Evolutionary conservation across 495 filamentous ascomycete species (phyloP).

Genomic region (Hyaloscypha bicolor): DNA sequence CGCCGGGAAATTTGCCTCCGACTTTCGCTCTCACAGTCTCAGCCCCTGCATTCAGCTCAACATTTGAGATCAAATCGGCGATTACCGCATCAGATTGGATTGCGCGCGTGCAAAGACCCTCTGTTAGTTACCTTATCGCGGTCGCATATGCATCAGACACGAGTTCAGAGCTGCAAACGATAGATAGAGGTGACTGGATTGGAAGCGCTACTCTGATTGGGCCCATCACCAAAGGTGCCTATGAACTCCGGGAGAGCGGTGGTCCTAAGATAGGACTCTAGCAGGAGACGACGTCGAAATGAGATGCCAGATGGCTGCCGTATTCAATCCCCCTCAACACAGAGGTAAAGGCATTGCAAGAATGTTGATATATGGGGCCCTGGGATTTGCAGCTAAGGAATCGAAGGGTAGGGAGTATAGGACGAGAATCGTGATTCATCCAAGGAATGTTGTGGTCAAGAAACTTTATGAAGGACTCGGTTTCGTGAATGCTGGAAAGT

Average conservation of each 20-base stretch:
- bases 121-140: slow-evolving; percentile 38
- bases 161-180: slow-evolving; percentile 4
- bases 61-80: slow-evolving; percentile 38
- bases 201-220: slow-evolving; percentile 40
- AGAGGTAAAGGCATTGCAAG: slow-evolving; percentile 39
- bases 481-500: slow-evolving; percentile 34
- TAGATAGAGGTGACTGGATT: slow-evolving; percentile 35
- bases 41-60: slow-evolving; percentile 39
- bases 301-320: slow-evolving; percentile 42
- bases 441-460: slow-evolving; percentile 35
- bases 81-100: slow-evolving; percentile 37
- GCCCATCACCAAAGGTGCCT: slow-evolving; percentile 29
- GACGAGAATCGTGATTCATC: slow-evolving; percentile 40
- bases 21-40: slow-evolving; percentile 32
- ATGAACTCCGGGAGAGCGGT: slow-evolving; percentile 30
- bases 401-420: slow-evolving; percentile 21
- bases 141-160: slow-evolving; percentile 32
- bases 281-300: slow-evolving; percentile 32
- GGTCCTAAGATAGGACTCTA: slow-evolving; percentile 16
- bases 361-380: slow-evolving; percentile 37
- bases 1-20: slow-evolving; percentile 38
- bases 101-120: slow-evolving; percentile 24
- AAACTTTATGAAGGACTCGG: slow-evolving; percentile 38
- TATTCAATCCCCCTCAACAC: slow-evolving; percentile 38
- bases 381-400: slow-evolving; percentile 34